Evolutionary conservation across 2,329 filamentous ascomycete species (phyloP).

Genomic region (Clarireedia monteithiana): DNA sequence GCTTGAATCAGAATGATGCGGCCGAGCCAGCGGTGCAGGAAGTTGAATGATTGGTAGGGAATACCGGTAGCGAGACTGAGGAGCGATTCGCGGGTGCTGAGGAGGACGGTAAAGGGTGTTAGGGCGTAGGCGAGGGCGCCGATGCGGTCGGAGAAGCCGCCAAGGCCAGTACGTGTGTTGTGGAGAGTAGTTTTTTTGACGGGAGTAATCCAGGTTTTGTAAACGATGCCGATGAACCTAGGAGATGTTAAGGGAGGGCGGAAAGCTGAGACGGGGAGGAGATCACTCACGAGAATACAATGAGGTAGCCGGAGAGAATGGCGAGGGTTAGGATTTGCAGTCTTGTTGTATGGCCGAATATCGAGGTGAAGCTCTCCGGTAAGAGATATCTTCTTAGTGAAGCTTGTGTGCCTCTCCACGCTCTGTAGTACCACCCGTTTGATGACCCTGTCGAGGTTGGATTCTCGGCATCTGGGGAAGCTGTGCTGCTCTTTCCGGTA

Average conservation of each 20-base stretch:
- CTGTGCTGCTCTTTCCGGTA: conserved; percentile 19
- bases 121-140: conserved; percentile 67
- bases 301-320: conserved; percentile 52
- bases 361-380: conserved; percentile 44
- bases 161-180: conserved; percentile 59
- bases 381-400: conserved; percentile 41
- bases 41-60: conserved; percentile 71
- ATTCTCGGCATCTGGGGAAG: conserved; percentile 4
- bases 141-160: conserved; percentile 61
- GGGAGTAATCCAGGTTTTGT: conserved; percentile 63
- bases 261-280: neutral
- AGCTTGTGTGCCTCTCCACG: conserved; percentile 12
- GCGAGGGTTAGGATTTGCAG: conserved; percentile 57
- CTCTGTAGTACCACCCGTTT: conserved; percentile 19
- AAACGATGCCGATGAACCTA: conserved; percentile 55
- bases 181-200: conserved; percentile 47
- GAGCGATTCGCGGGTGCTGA: conserved; percentile 62
- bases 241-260: neutral
- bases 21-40: conserved; percentile 69
- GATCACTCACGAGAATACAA: conserved; percentile 49
- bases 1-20: conserved; percentile 65
- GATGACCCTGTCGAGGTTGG: conserved; percentile 2
- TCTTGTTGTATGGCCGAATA: conserved; percentile 63
- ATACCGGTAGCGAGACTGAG: conserved; percentile 64
- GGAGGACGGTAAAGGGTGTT: conserved; percentile 60